phyloP scores from a whole-genome alignment of 1,139 yeast genomes.

The Taphrina betulina region DNA sequence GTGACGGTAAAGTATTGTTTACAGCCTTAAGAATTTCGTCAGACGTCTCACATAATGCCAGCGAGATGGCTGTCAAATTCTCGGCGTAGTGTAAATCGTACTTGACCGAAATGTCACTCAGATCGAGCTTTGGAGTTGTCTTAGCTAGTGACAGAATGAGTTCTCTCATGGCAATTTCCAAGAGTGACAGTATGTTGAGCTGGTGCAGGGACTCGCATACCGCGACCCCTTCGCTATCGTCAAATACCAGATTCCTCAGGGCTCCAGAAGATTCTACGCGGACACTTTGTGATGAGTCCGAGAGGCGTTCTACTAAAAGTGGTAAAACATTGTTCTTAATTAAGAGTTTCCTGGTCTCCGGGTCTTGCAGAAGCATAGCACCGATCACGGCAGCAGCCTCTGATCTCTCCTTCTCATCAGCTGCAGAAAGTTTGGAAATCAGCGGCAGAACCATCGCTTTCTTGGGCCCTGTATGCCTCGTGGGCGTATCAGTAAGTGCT shows the following conservation, averaged over 20 bases:
- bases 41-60: slow-evolving; percentile 65
- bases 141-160: not conserved
- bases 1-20: slow-evolving; percentile 46
- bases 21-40: slow-evolving; percentile 60
- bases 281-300: slow-evolving; percentile 69
- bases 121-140: too few relatives aligned
- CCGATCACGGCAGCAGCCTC: slow-evolving; percentile 76
- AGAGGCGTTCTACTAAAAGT: slow-evolving; percentile 61
- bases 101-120: not conserved
- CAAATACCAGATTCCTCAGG: slow-evolving; percentile 72
- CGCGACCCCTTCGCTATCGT: slow-evolving; percentile 73
- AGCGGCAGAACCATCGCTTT: slow-evolving; percentile 12
- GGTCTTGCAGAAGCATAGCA: slow-evolving; percentile 63
- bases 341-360: slow-evolving; percentile 58
- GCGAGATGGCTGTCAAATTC: slow-evolving; percentile 66
- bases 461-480: not conserved
- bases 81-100: slow-evolving; percentile 60
- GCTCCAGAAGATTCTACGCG: slow-evolving; percentile 79
- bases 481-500: not conserved
- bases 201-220: slow-evolving; percentile 74
- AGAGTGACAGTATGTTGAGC: slow-evolving; percentile 63
- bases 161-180: not conserved
- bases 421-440: slow-evolving; percentile 44
- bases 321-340: slow-evolving; percentile 70
- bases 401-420: slow-evolving; percentile 68